A percentile compares a stretch with the other conserved stretches of the same genome.
Conservation (phyloP, 225 moss, liverwort and hornwort genomes). For the Marchantia polymorpha region DNA sequence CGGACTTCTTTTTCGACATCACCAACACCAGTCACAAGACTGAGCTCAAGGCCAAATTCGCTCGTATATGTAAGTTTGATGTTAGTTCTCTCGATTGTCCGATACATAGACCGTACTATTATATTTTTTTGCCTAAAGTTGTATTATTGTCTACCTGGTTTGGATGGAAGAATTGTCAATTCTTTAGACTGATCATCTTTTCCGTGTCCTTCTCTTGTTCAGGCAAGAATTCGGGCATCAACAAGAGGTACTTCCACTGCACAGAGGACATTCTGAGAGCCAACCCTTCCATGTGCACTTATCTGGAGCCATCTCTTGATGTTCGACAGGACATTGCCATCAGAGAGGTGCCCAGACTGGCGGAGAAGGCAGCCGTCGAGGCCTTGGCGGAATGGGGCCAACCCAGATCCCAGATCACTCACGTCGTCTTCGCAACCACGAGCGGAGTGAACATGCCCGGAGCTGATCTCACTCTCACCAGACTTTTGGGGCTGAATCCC, state of each 20-base stretch:
- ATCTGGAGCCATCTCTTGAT: conserved; percentile 37
- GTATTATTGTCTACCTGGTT: too few species aligned
- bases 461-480: conserved; percentile 26
- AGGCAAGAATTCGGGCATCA: conserved; percentile 55
- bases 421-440: conserved; percentile 58
- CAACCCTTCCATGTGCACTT: conserved; percentile 38
- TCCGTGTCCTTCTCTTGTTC: neutral
- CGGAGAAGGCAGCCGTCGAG: conserved; percentile 42
- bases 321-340: conserved; percentile 54
- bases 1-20: conserved; percentile 16
- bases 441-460: conserved; percentile 70
- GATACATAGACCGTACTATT: too few species aligned
- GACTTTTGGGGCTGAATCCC: conserved; percentile 14
- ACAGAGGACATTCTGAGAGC: conserved; percentile 45
- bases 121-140: too few species aligned
- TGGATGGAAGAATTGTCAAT: too few species aligned
- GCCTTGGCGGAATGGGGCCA: conserved; percentile 57
- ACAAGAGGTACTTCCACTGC: conserved; percentile 50
- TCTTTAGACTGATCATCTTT: too few species aligned
- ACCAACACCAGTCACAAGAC: conserved; percentile 21
- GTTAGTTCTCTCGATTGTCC: too few species aligned
- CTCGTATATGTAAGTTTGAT: conserved; percentile 21
- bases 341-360: conserved; percentile 60
- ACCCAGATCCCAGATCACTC: conserved; percentile 36
- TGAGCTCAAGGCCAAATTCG: conserved; percentile 19